Percentiles rank a stretch among this genome's conserved stretches.
These are phyloP conservation scores for Thelonectria discophora DNA, from an alignment of 2,329 filamentous ascomycete genomes.

Conservation along the genomic window DNA sequence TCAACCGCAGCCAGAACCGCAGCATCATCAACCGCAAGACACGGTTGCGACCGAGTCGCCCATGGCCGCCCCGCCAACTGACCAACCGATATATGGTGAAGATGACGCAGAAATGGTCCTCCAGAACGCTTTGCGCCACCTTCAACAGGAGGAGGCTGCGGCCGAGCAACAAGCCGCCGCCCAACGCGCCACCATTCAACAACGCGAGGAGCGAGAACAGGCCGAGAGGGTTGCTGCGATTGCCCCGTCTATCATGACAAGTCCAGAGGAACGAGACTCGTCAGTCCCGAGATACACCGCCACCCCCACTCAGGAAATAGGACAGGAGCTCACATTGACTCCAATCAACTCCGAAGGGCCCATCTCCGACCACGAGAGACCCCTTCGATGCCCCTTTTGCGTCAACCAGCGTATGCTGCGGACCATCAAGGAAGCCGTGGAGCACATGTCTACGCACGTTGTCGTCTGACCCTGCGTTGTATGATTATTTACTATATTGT, in stretches of 20 bases:
- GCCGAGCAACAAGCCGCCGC: conserved; percentile 66
- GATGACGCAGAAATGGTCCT: conserved; percentile 67
- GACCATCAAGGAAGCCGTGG: conserved; percentile 68
- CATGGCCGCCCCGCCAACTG: conserved; percentile 44
- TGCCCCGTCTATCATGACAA: conserved; percentile 43
- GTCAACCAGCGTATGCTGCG: conserved; percentile 69
- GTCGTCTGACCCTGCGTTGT: conserved; percentile 51
- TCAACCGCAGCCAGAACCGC: conserved; percentile 30
- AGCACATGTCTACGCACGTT: conserved; percentile 70
- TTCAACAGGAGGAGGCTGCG: conserved; percentile 67
- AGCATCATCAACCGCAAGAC: conserved; percentile 37
- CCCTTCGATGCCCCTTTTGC: conserved; percentile 67
- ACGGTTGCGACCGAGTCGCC: conserved; percentile 39
- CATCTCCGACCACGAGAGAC: conserved; percentile 56
- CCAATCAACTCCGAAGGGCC: conserved; percentile 62
- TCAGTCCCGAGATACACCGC: conserved; percentile 47
- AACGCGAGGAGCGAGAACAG: conserved; percentile 62
- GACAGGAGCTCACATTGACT: conserved; percentile 60
- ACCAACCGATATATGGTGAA: conserved; percentile 55
- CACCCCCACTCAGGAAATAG: conserved; percentile 48
- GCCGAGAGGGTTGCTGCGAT: conserved; percentile 51
- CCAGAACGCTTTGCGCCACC: conserved; percentile 66
- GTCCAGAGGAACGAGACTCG: conserved; percentile 42
- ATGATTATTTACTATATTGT: not conserved
- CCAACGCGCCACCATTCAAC: conserved; percentile 61